phyloP scores from a whole-genome alignment of 768 basidiomycete genomes.

The Tremella mesenterica region DNA sequence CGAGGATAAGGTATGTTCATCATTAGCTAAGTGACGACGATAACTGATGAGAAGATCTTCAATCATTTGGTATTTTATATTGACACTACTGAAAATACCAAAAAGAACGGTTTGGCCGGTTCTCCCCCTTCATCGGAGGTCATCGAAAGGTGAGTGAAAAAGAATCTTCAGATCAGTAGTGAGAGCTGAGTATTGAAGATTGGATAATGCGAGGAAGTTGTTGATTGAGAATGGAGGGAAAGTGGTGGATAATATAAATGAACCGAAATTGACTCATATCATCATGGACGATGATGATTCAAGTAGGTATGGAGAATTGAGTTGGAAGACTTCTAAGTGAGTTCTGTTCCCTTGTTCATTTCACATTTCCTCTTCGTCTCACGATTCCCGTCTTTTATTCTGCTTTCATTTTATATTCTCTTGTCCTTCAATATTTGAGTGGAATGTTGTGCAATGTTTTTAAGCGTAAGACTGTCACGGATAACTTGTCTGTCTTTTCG shows the following conservation, averaged over 20 bases:
- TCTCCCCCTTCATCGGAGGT: constrained; percentile 50
- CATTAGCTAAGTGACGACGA: not conserved
- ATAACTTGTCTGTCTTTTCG: no score
- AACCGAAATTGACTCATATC: constrained; percentile 77
- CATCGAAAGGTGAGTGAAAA: constrained; percentile 51
- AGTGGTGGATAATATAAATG: constrained; percentile 55
- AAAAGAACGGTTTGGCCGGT: constrained; percentile 53
- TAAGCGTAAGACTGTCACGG: no score
- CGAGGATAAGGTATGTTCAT: constrained; percentile 48
- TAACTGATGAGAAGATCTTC: constrained; percentile 52
- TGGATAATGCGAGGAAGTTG: constrained; percentile 50
- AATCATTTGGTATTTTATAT: constrained; percentile 84
- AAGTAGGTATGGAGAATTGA: constrained; percentile 61
- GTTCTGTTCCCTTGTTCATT: constrained; percentile 25
- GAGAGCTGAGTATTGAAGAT: constrained; percentile 47
- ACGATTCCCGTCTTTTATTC: no score
- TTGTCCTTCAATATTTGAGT: no score
- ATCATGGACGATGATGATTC: constrained; percentile 74
- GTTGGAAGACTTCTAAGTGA: constrained; percentile 63
- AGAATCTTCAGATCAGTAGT: not conserved
- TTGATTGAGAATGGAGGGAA: constrained; percentile 66
- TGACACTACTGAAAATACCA: constrained; percentile 69
- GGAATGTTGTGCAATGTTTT: no score
- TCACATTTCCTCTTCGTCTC: constrained; percentile 2
- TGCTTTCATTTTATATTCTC: no score